Base-by-base conservation (phyloP, 176 grass and related monocot species). In the Hordeum vulgare region DNA sequence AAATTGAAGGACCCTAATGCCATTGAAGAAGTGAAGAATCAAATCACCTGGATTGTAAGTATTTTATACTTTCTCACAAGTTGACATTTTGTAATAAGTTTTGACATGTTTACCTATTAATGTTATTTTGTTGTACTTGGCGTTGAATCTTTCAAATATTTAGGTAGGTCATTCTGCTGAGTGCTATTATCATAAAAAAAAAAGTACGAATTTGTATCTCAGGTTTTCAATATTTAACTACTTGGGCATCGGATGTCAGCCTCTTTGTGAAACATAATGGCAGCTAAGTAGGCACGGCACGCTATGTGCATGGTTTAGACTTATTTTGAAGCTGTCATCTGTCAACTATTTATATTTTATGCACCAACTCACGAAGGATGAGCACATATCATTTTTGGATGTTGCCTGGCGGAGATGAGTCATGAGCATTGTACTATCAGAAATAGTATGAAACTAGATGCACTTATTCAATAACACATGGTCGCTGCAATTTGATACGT, bases 1-100 rank as follows among this genome's bases (percentile, higher is more conserved):
- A 98, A 95, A 89, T 91, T 88, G 4, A 95, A 94, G 77, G 91
- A 98, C 68, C 73, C 84, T 60, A 80, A 90, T 83, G 93, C 77
- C 15, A 54, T 92, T 79, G 87, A 81, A 83, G 96, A 98, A 91
- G 86, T 91, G 63, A 92, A 90, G 87, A 87, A 66, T 53, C 93
- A 69, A 9, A 24, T 98, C 60, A 86, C 93, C 81, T 98, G 91
- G 91, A 98, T 98, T 87, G 96, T 98, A 91, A 78, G 91, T 92
- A 66, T 79, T 68, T 73, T 81, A 42, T 81, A 42, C 61, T 41
- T 71, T n/a, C 44, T 42, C n/a, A 41, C 66, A 64, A 33, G 21
- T 70, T 70, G 31, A 51, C 6, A 64, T 77, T 21, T 77, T 84
- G 20, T 7, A 62, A 24, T 36, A 28, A 2, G 37, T 74, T 37